Evolutionary conservation across 345 rosid species (phyloP), one percentile per base, ranked within the genome.

Genomic region (Carallia brachiata): DNA sequence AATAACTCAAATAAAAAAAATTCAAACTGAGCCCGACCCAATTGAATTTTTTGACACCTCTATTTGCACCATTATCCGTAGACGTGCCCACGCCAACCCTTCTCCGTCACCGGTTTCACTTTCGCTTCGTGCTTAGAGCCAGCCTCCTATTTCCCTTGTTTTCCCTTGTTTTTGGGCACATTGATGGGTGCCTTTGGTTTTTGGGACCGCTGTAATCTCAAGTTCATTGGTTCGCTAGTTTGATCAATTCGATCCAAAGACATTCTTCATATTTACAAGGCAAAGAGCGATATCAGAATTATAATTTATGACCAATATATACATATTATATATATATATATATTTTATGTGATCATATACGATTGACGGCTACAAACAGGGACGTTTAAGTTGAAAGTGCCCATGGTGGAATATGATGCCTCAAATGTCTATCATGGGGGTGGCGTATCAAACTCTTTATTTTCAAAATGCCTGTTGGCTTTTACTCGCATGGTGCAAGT

Each of bases 371-470:
- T n/a, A 23, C 59, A 55, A 55, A 55, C 4, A 55, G 31, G 60
- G 60, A 55, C 59, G 18, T 10, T 4, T 12, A 55, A 23, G 59
- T 23, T 23, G 59, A 55, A 15, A 56, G 23, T 27, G 60, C 3
- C 31, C 31, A 30, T 3, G 31, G 15, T 27, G 60, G 9, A 56
- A 2, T 44, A 44, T 44, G 50, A 44, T 44, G 50, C 50, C 50
- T 16, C 50, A 1, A 44, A 12, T 44, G 13, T 19, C 19, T 16
- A 37, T 62, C 48, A 4, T 27, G 39, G 40, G 30, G 71, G 71
- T 32, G 68, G 68, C 68, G 58, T 52, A 30, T 68, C 63, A 68
- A 63, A 40, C 63, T 40, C 40, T 23, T 68, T 23, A 12, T 44
- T 31, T 17, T 1, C 28, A 36, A 5, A 54, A 31, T 53, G 27